phyloP scores from a whole-genome alignment of 1,139 yeast species.

The Hyphopichia buzzinii region DNA sequence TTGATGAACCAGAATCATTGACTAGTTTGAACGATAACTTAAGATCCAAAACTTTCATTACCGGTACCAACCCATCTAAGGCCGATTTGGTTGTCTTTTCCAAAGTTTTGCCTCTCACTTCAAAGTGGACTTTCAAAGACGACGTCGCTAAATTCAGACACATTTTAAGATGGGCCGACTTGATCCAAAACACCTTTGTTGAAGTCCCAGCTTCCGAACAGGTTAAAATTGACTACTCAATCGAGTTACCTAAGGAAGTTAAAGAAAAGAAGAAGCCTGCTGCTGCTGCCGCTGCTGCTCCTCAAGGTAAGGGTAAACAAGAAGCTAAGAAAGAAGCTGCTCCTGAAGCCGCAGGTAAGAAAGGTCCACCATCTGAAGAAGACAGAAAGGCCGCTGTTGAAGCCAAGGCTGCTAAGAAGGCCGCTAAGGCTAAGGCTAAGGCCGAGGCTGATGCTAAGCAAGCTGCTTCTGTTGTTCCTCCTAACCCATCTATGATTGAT shows the following conservation, averaged over 20 bases:
- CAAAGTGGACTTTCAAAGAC: conserved; percentile 53
- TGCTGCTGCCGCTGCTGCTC: conserved; percentile 23
- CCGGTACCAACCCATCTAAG: conserved; percentile 62
- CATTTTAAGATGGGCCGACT: conserved; percentile 86
- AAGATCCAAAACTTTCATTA: conserved; percentile 65
- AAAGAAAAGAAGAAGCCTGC: conserved; percentile 51
- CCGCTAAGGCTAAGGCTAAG: conserved; percentile 68
- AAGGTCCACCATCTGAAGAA: conserved; percentile 44
- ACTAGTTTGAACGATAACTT: conserved; percentile 66
- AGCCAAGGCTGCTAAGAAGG: conserved; percentile 71
- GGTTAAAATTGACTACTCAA: conserved; percentile 55
- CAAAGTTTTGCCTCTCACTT: conserved; percentile 58
- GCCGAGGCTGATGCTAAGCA: conserved; percentile 58
- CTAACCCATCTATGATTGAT: conserved; percentile 83
- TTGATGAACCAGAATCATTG: conserved; percentile 54
- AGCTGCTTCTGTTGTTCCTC: conserved; percentile 57
- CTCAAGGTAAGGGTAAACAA: conserved; percentile 16
- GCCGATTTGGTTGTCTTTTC: conserved; percentile 71
- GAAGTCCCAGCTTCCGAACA: conserved; percentile 53
- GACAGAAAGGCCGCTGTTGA: conserved; percentile 59
- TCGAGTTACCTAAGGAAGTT: conserved; percentile 59
- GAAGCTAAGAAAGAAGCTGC: conserved; percentile 20
- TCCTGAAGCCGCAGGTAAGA: conserved; percentile 10
- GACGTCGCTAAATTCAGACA: conserved; percentile 67
- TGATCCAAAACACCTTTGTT: conserved; percentile 67